Evolutionary conservation across 345 rosid species (phyloP).

Genomic region (Salix caprea): DNA sequence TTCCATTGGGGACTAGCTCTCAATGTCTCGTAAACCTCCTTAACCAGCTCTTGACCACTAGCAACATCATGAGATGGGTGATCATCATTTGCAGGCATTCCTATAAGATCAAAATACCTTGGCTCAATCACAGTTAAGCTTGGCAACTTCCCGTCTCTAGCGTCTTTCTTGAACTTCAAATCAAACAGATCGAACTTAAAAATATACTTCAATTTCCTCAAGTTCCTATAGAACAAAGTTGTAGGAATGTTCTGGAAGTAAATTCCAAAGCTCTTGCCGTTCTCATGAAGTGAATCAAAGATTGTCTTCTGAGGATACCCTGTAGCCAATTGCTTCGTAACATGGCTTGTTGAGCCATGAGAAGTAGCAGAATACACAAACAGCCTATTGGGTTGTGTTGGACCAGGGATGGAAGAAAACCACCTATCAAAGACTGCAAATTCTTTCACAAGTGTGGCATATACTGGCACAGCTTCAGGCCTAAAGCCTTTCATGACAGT

Average conservation of each 20-base stretch:
- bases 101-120: slow-evolving; percentile 72
- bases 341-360: slow-evolving; percentile 90
- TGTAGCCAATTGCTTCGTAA: slow-evolving; percentile 58
- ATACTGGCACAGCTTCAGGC: slow-evolving; percentile 71
- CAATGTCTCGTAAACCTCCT: slow-evolving; percentile 82
- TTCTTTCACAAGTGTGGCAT: slow-evolving; percentile 55
- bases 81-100: slow-evolving; percentile 77
- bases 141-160: slow-evolving; percentile 67
- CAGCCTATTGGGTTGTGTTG: slow-evolving; percentile 91
- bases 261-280: slow-evolving; percentile 58
- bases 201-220: slow-evolving; percentile 77
- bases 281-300: slow-evolving; percentile 80
- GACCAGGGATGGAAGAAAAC: slow-evolving; percentile 97
- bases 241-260: slow-evolving; percentile 80
- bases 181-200: slow-evolving; percentile 63
- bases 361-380: slow-evolving; percentile 91
- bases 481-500: slow-evolving; percentile 84
- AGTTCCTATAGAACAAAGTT: slow-evolving; percentile 74
- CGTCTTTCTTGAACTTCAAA: slow-evolving; percentile 63
- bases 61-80: slow-evolving; percentile 97
- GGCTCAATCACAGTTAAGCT: slow-evolving; percentile 80
- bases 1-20: slow-evolving; percentile 95
- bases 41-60: slow-evolving; percentile 68
- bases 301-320: slow-evolving; percentile 94
- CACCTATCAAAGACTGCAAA: slow-evolving; percentile 87